Conservation (phyloP, 306 rosid species). For the Sphenostylis stenocarpa region DNA sequence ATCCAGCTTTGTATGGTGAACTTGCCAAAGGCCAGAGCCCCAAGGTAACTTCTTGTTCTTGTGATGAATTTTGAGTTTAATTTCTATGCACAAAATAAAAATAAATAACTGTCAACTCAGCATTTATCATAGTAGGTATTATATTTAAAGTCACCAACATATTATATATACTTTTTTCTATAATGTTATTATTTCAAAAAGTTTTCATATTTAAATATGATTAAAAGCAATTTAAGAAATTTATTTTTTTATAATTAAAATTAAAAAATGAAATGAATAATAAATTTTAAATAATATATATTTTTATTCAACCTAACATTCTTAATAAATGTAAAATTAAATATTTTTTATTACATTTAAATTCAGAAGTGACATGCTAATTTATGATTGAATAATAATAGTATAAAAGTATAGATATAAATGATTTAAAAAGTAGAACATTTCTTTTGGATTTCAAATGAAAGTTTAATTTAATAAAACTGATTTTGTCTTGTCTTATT, state of each 20-base stretch:
- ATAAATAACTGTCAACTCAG: background rate
- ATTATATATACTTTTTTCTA: no score
- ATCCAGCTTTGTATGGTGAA: constrained; percentile 78
- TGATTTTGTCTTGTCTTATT: background rate
- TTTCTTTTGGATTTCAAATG: background rate
- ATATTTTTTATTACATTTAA: no score
- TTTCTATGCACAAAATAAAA: background rate
- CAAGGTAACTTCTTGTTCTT: constrained; percentile 44
- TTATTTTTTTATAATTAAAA: no score
- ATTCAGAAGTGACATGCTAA: no score
- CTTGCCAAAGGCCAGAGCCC: constrained; percentile 97
- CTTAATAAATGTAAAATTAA: no score
- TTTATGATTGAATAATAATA: no score
- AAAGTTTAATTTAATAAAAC: background rate
- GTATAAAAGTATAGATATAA: background rate
- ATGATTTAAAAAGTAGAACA: background rate
- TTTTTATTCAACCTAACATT: no score
- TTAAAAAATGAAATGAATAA: no score
- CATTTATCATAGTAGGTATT: background rate
- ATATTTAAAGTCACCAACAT: background rate
- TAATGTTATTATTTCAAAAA: no score
- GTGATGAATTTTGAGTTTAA: background rate
- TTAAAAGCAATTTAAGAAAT: no score
- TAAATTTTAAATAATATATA: no score
- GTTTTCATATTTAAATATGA: no score